These are phyloP conservation scores for Pseudocercospora fuligena DNA, from an alignment of 2,329 filamentous ascomycete genomes.

Conservation along the genomic window DNA sequence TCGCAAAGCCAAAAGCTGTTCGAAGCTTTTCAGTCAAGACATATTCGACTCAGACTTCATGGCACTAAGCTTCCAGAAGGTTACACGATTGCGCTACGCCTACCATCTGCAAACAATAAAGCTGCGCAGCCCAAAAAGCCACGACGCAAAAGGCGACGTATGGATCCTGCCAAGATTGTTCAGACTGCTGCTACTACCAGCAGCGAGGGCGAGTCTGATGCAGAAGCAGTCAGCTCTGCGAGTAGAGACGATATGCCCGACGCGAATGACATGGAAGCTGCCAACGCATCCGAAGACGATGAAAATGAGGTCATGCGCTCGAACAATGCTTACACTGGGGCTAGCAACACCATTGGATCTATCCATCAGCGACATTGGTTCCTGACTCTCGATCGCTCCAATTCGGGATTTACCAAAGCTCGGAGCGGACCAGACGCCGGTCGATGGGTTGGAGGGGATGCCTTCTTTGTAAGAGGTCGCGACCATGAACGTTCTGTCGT, in stretches of 20 bases:
- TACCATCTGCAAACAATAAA: conserved; percentile 44
- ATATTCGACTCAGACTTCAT: conserved; percentile 50
- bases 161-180: conserved; percentile 27
- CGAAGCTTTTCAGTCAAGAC: conserved; percentile 44
- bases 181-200: conserved; percentile 3
- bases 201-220: conserved; percentile 30
- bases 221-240: neutral
- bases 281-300: conserved; percentile 42
- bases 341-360: conserved; percentile 68
- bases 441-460: conserved; percentile 47
- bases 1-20: conserved; percentile 46
- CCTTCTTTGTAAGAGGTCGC: conserved; percentile 66
- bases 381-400: conserved; percentile 63
- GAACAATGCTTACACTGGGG: conserved; percentile 70
- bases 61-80: conserved; percentile 44
- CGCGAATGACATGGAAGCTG: conserved; percentile 31
- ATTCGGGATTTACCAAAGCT: conserved; percentile 60
- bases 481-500: conserved; percentile 69
- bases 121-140: conserved; percentile 34
- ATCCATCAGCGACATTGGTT: conserved; percentile 72
- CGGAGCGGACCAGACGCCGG: conserved; percentile 35
- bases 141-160: conserved; percentile 36
- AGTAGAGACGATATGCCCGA: conserved; percentile 12
- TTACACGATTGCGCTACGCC: conserved; percentile 48
- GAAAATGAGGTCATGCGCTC: conserved; percentile 56